Evolutionary conservation across 1,284 basidiomycete genomes (phyloP).

Genomic region (Ganoderma lingzhi): DNA sequence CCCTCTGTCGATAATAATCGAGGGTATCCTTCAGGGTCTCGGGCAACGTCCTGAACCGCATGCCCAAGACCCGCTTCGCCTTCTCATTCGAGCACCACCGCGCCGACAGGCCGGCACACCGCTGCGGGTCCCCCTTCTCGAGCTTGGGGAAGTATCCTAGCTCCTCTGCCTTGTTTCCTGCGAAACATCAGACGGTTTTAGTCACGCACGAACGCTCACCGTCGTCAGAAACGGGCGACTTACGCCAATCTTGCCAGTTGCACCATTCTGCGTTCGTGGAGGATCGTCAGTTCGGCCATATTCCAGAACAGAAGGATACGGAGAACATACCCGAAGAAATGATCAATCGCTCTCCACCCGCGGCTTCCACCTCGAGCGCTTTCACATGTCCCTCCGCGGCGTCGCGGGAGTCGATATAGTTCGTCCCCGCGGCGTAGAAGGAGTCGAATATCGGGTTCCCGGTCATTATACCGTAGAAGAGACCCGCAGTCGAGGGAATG

Average conservation of each 20-base stretch:
- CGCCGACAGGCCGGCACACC: background rate
- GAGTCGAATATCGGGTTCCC: slow-evolving; percentile 43
- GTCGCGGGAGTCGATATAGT: slow-evolving; percentile 68
- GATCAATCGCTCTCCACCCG: slow-evolving; percentile 61
- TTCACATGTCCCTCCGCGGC: slow-evolving; percentile 60
- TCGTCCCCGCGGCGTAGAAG: background rate
- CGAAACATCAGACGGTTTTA: background rate
- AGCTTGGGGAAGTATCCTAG: slow-evolving; percentile 6
- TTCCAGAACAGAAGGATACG: no score
- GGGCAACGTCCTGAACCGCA: background rate
- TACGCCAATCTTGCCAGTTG: slow-evolving; percentile 4
- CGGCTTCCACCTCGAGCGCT: slow-evolving; percentile 54
- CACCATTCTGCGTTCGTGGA: background rate
- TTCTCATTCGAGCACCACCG: background rate
- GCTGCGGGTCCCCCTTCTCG: background rate
- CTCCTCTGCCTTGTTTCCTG: slow-evolving; percentile 2
- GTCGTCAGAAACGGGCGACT: background rate
- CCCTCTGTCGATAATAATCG: background rate
- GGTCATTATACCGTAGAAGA: slow-evolving; percentile 18
- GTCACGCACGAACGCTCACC: background rate
- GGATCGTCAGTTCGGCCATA: background rate
- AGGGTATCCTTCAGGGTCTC: background rate
- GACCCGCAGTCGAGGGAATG: slow-evolving; percentile 9
- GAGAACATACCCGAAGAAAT: slow-evolving; percentile 39
- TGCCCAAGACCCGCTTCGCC: slow-evolving; percentile 1